phyloP scores from a whole-genome alignment of 306 rosid genomes.

The Gynostemma pentaphyllum region DNA sequence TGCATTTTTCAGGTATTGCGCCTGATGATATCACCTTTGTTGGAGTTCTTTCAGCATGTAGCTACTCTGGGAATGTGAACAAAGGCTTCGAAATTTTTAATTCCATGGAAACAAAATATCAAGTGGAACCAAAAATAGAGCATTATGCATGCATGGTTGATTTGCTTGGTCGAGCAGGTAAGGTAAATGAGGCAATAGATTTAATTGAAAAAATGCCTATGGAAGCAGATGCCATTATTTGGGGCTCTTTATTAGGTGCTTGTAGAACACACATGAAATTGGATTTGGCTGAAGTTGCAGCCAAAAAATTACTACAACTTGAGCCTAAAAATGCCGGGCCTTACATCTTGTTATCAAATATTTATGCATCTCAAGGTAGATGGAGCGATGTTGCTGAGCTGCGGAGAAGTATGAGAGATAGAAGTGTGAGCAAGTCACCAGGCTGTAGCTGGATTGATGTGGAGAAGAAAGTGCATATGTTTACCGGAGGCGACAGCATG shows the following conservation, averaged over 20 bases:
- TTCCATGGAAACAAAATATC: slow-evolving; percentile 16
- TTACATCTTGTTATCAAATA: slow-evolving; percentile 20
- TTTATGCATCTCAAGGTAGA: slow-evolving; percentile 17
- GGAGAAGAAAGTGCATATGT: slow-evolving; percentile 20
- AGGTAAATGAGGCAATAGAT: slow-evolving; percentile 23
- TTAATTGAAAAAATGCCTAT: slow-evolving; percentile 28
- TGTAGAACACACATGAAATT: slow-evolving; percentile 26
- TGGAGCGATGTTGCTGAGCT: slow-evolving; percentile 15
- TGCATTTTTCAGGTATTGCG: slow-evolving; percentile 15
- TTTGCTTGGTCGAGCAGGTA: slow-evolving; percentile 33
- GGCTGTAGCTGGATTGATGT: slow-evolving; percentile 26
- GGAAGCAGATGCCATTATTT: slow-evolving; percentile 27
- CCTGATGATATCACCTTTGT: slow-evolving; percentile 29
- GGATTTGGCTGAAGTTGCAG: slow-evolving; percentile 24
- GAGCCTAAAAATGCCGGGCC: slow-evolving; percentile 16
- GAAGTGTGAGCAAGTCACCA: slow-evolving; percentile 13
- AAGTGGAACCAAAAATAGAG: slow-evolving; percentile 20
- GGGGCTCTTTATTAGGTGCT: slow-evolving; percentile 32
- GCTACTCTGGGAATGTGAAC: slow-evolving; percentile 26
- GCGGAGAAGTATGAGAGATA: slow-evolving; percentile 13
- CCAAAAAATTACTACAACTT: slow-evolving; percentile 18
- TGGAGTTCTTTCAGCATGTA: slow-evolving; percentile 30
- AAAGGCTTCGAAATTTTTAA: slow-evolving; percentile 23
- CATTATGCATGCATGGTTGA: slow-evolving; percentile 44
- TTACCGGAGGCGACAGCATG: slow-evolving; percentile 18